These are phyloP conservation scores for Entomortierella lignicola DNA, from an alignment of 192 early-diverging fungal species.

Conservation along the genomic window DNA sequence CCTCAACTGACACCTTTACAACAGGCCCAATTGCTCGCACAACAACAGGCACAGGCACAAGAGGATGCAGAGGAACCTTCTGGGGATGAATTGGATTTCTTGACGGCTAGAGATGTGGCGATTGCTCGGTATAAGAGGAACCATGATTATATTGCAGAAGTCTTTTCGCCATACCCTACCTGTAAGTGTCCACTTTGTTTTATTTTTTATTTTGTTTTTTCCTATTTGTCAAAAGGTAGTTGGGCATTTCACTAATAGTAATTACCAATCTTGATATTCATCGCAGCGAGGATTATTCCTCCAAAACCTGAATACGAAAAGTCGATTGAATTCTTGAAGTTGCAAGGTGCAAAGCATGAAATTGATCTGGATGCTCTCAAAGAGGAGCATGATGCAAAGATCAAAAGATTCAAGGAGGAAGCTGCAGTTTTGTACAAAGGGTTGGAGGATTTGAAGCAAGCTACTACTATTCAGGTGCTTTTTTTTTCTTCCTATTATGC, in stretches of 20 bases:
- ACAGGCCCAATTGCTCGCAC: slow-evolving; percentile 29
- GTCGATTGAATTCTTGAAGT: slow-evolving; percentile 18
- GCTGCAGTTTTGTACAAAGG: slow-evolving; percentile 45
- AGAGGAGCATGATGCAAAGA: slow-evolving; percentile 53
- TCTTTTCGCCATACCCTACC: slow-evolving; percentile 71
- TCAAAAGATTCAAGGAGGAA: slow-evolving; percentile 51
- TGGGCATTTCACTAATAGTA: too few relatives aligned
- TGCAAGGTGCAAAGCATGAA: slow-evolving; percentile 28
- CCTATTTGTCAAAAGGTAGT: too few relatives aligned
- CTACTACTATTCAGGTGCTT: slow-evolving; percentile 51
- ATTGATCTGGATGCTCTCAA: slow-evolving; percentile 40
- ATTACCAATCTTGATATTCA: too few relatives aligned
- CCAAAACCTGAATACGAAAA: slow-evolving; percentile 10
- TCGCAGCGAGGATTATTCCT: slow-evolving; percentile 19
- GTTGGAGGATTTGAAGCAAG: slow-evolving; percentile 55
- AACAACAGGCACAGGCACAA: slow-evolving; percentile 44
- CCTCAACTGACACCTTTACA: slow-evolving; percentile 40
- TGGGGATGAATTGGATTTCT: slow-evolving; percentile 69
- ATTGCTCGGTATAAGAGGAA: slow-evolving; percentile 72
- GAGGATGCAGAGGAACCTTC: slow-evolving; percentile 70
- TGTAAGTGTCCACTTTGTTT: slow-evolving; percentile 46
- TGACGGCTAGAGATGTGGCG: slow-evolving; percentile 69
- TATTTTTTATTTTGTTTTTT: too few relatives aligned
- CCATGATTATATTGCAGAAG: slow-evolving; percentile 72
- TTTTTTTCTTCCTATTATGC: neutral